phyloP scores from a whole-genome alignment of 208 protist genomes.

The Leishmania guyanensis region DNA sequence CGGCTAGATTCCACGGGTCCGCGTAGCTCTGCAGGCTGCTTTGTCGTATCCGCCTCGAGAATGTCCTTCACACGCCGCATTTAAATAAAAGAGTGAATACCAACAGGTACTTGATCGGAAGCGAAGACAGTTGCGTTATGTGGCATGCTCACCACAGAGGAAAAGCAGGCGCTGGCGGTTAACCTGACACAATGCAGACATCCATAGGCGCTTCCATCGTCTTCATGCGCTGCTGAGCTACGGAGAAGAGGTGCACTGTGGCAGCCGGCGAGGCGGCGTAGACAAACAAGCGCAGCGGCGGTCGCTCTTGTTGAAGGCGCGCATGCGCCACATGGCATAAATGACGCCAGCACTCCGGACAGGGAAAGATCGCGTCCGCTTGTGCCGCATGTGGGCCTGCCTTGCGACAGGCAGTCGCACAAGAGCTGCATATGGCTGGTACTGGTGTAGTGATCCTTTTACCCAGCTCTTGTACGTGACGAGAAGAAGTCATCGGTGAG shows the following conservation, averaged over 20 bases:
- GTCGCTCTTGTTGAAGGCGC: slow-evolving; percentile 27
- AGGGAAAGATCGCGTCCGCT: slow-evolving; percentile 55
- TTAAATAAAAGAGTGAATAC: not conserved
- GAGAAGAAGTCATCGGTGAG: not conserved
- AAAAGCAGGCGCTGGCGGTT: not conserved
- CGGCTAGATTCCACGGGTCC: not conserved
- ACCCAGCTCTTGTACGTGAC: not conserved
- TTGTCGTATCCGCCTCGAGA: not conserved
- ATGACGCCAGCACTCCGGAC: slow-evolving; percentile 79
- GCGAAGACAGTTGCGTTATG: not conserved
- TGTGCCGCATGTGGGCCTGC: not conserved
- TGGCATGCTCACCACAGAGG: not conserved
- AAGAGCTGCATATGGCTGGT: not conserved
- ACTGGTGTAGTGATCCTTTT: not conserved
- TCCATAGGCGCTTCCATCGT: slow-evolving; percentile 23
- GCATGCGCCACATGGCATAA: slow-evolving; percentile 51
- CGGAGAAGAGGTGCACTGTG: slow-evolving; percentile 16
- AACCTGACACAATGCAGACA: slow-evolving; percentile 20
- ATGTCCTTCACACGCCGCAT: not conserved
- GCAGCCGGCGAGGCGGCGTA: slow-evolving; percentile 10
- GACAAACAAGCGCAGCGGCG: slow-evolving; percentile 58
- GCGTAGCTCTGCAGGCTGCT: not conserved
- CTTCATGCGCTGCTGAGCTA: slow-evolving; percentile 27
- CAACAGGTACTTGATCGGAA: not conserved
- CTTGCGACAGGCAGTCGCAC: not conserved